Base-by-base conservation (phyloP, 1,284 basidiomycete genomes). In the Flammula alnicola region DNA sequence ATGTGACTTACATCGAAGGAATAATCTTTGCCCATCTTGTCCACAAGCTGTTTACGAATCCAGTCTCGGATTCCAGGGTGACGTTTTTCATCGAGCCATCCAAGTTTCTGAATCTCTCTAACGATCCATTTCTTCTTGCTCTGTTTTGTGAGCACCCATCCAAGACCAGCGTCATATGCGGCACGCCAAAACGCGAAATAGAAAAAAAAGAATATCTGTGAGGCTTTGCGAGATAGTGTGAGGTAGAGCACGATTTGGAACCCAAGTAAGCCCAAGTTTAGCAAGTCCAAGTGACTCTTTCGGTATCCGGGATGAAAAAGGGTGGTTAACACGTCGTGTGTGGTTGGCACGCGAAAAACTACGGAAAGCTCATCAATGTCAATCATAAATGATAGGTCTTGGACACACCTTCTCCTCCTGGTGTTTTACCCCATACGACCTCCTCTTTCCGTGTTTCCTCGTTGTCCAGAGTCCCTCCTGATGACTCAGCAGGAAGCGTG, bases 331-430 rank as follows among this genome's bases (percentile, higher is more conserved):
- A 98, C 94, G 67, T 97, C 94, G 66, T 97, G 93, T 0, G 97
- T 99, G 33, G 93, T 90, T 7, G 96, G 96, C 29, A 98, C 95
- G 46, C 84, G 83, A 68, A 99, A 99, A 9, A 97, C 95, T 95
- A 65, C 22, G 41, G 12, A 1, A 19, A 5, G 33, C 10, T 23
- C 19, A 29, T 46, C 35, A 37, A 47, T 42, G 25, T 14, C 10
- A 47, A 37, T 19, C 12, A 54, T 43, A 22, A 35, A 38, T 51
- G 30, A 44, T 39, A 55, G 44, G 40, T 33, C 45, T 17, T 33
- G 30, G 31, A 69, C 78, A 47, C 58, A 91, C 92, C 90, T 73
- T 86, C 81, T 25, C 92, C 93, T 47, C 78, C 68, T 7, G 91
- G 89, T 0, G 93, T 95, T 70, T 94, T 93, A 12, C 93, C 93